A percentile compares a stretch with the other conserved stretches of the same genome.
Evolutionary conservation across 2,329 filamentous ascomycete species (phyloP).

Genomic region (Akanthomyces uredinophilus): DNA sequence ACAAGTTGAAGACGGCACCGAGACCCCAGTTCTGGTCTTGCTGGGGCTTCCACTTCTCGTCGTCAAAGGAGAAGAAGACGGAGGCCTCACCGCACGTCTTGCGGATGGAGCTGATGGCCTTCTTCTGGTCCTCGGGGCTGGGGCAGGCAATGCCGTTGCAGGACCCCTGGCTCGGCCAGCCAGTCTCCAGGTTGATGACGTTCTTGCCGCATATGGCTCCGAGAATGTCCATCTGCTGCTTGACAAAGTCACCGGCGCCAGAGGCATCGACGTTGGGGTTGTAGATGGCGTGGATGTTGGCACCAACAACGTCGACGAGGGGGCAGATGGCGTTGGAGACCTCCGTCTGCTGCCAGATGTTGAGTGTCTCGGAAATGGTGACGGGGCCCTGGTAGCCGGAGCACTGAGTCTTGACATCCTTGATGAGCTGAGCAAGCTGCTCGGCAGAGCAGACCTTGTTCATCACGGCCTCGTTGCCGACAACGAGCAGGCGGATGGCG

Average conservation of each 20-base stretch:
- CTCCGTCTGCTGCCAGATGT: slow-evolving; percentile 64
- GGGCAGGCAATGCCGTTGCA: slow-evolving; percentile 71
- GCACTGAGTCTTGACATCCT: slow-evolving; percentile 59
- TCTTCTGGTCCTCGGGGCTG: slow-evolving; percentile 59
- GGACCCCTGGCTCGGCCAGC: slow-evolving; percentile 71
- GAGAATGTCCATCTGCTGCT: slow-evolving; percentile 66
- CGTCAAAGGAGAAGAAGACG: slow-evolving; percentile 74
- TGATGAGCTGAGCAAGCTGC: slow-evolving; percentile 67
- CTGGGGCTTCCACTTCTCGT: slow-evolving; percentile 77
- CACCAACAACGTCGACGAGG: slow-evolving; percentile 71
- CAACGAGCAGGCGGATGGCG: slow-evolving; percentile 71
- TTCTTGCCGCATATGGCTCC: slow-evolving; percentile 67
- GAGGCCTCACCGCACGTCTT: slow-evolving; percentile 59
- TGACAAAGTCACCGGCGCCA: slow-evolving; percentile 71
- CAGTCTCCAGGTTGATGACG: slow-evolving; percentile 81
- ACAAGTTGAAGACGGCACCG: slow-evolving; percentile 18
- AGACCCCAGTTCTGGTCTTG: slow-evolving; percentile 70
- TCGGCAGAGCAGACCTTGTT: slow-evolving; percentile 60
- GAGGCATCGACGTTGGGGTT: slow-evolving; percentile 61
- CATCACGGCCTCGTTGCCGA: slow-evolving; percentile 89
- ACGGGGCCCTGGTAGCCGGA: slow-evolving; percentile 68
- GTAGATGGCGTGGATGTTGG: slow-evolving; percentile 95
- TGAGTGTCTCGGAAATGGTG: slow-evolving; percentile 83
- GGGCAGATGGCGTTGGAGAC: slow-evolving; percentile 58
- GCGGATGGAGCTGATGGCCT: slow-evolving; percentile 68